Conservation (phyloP, 1,284 basidiomycete genomes). For the Cystobasidium sp. region DNA sequence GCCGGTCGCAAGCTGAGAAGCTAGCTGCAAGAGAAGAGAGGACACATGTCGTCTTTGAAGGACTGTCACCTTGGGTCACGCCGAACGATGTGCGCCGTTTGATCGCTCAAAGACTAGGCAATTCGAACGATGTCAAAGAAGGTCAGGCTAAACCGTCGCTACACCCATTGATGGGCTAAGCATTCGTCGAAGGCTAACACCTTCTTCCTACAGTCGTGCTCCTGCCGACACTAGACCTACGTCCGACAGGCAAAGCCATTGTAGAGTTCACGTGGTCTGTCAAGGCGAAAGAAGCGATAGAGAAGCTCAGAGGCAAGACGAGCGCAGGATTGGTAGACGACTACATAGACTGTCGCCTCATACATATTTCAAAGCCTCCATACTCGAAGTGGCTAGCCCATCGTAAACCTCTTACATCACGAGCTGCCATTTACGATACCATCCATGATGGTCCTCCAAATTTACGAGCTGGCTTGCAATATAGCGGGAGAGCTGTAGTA, state of each 20-base stretch:
- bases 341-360: slow-evolving; percentile 19
- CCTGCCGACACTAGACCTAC: slow-evolving; percentile 11
- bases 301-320: slow-evolving; percentile 25
- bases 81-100: slow-evolving; percentile 22
- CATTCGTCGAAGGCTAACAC: not conserved
- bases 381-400: not conserved
- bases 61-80: slow-evolving; percentile 4
- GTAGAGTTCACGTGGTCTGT: slow-evolving; percentile 13
- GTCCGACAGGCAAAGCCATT: slow-evolving; percentile 8
- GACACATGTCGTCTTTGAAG: slow-evolving; percentile 10
- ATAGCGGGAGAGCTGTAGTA: slow-evolving; percentile 23
- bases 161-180: not conserved
- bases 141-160: not conserved
- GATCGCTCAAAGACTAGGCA: slow-evolving; percentile 4
- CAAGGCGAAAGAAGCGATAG: slow-evolving; percentile 2
- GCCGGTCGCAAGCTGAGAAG: slow-evolving; percentile 23
- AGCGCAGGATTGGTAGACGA: slow-evolving; percentile 15
- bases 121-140: slow-evolving; percentile 10
- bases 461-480: not conserved
- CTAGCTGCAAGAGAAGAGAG: slow-evolving; percentile 16
- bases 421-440: not conserved
- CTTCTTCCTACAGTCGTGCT: not conserved
- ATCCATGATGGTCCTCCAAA: not conserved
- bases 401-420: slow-evolving; percentile 17
- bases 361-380: slow-evolving; percentile 22